Conservation (phyloP, 2,329 filamentous ascomycete species). For the Mariannaea elegans region DNA sequence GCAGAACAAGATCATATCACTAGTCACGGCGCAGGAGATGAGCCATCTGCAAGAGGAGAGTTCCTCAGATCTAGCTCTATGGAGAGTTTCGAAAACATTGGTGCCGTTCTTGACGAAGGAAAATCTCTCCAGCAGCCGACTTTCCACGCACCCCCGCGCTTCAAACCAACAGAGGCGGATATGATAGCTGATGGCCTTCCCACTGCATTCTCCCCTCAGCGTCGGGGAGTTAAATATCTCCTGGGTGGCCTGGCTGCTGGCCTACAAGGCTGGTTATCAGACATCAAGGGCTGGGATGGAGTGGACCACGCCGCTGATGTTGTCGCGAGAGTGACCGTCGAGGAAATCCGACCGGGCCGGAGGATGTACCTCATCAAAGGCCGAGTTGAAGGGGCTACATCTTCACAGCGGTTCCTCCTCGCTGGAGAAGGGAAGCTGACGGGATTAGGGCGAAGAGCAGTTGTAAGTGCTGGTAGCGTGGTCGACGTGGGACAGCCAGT, state of each 20-base stretch:
- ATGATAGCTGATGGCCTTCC: constrained; percentile 34
- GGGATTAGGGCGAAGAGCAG: constrained; percentile 44
- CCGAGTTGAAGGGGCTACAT: constrained; percentile 3
- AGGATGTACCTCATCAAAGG: constrained; percentile 48
- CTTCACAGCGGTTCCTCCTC: constrained; percentile 42
- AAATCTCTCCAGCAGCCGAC: constrained; percentile 45
- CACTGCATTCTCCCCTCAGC: constrained; percentile 48
- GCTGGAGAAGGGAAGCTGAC: constrained; percentile 51
- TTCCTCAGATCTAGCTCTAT: constrained; percentile 21
- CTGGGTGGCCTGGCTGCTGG: constrained; percentile 49
- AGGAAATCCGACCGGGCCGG: constrained; percentile 43
- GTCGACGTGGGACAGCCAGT: constrained; percentile 47
- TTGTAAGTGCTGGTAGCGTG: constrained; percentile 41
- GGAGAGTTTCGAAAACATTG: constrained; percentile 23
- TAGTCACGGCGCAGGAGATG: constrained; percentile 2
- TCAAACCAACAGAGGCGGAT: constrained; percentile 45
- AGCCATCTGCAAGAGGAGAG: constrained; percentile 1
- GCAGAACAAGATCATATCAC: constrained; percentile 2
- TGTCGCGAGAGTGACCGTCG: constrained; percentile 40
- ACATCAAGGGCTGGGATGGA: constrained; percentile 48
- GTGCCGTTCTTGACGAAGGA: constrained; percentile 26
- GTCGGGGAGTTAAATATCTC: constrained; percentile 47
- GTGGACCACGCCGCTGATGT: constrained; percentile 21
- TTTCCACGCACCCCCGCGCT: constrained; percentile 51
- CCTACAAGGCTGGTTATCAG: constrained; percentile 53